Evolutionary conservation across 2,329 filamentous ascomycete species (phyloP).

Genomic region (Niveomyces coronatus): DNA sequence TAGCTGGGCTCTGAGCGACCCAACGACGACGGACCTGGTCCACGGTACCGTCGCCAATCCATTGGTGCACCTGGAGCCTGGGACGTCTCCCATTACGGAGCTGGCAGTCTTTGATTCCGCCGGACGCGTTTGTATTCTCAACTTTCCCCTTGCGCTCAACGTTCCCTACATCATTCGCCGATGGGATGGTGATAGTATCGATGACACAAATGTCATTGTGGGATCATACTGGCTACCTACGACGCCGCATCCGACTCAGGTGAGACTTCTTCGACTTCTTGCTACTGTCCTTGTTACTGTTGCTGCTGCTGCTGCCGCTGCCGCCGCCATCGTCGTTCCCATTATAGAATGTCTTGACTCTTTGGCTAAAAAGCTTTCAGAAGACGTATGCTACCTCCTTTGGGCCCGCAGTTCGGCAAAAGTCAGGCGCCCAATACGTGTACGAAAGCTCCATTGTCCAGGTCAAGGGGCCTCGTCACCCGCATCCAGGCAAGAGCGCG

Average conservation of each 20-base stretch:
- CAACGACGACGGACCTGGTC: conserved; percentile 53
- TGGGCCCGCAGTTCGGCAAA: conserved; percentile 51
- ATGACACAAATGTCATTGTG: conserved; percentile 68
- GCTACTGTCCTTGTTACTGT: too few species aligned
- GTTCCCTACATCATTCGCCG: conserved; percentile 51
- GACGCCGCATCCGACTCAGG: conserved; percentile 36
- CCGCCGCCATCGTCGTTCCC: too few species aligned
- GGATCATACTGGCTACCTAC: conserved; percentile 80
- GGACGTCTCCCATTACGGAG: conserved; percentile 63
- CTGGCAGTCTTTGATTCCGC: conserved; percentile 73
- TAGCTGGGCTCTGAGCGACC: conserved; percentile 65
- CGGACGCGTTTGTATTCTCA: conserved; percentile 67
- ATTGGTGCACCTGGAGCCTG: conserved; percentile 63
- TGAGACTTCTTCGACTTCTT: too few species aligned
- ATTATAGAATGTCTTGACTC: background rate
- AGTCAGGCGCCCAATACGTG: conserved; percentile 45
- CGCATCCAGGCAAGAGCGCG: conserved; percentile 58
- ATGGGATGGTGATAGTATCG: conserved; percentile 56
- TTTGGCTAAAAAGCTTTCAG: conserved; percentile 15
- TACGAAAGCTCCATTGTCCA: conserved; percentile 59
- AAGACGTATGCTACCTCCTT: conserved; percentile 36
- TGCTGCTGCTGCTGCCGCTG: too few species aligned
- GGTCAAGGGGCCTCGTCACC: conserved; percentile 63
- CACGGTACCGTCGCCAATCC: conserved; percentile 52
- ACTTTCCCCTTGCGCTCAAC: conserved; percentile 63